Conservation (phyloP, 2,329 filamentous ascomycete genomes). For the Fusarium pseudocircinatum region DNA sequence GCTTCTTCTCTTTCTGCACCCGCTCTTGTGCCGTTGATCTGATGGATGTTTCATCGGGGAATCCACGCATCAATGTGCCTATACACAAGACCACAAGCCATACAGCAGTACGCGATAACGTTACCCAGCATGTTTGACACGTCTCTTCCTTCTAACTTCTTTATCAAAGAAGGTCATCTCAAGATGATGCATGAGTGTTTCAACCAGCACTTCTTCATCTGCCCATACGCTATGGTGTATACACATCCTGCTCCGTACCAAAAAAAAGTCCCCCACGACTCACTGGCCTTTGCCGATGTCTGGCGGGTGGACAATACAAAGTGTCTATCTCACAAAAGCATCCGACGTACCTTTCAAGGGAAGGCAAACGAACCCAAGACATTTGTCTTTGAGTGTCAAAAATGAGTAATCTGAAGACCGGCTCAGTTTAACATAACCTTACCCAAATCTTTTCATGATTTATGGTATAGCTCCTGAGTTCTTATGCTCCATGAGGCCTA, state of each 20-base stretch:
- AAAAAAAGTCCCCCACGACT: not conserved
- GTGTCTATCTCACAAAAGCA: not conserved
- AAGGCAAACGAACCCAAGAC: rapidly evolving
- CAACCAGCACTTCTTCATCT: not conserved
- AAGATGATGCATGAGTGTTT: not conserved
- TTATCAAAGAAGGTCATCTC: not conserved
- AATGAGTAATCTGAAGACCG: not conserved
- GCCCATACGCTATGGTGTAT: not conserved
- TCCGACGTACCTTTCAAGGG: not conserved
- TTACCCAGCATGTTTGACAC: not conserved
- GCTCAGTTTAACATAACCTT: not conserved
- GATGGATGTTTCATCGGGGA: no score
- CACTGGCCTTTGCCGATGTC: not conserved
- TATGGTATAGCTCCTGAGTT: not conserved
- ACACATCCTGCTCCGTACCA: not conserved
- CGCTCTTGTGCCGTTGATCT: no score
- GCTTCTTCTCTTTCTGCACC: no score
- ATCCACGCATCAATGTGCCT: not conserved
- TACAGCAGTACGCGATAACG: not conserved
- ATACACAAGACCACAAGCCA: not conserved
- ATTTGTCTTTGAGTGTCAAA: not conserved
- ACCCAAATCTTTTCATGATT: not conserved
- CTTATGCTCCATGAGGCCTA: rapidly evolving
- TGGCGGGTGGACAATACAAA: not conserved
- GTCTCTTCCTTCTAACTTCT: not conserved